These are phyloP conservation scores for Trametes cinnabarina DNA, from an alignment of 768 basidiomycete genomes.

Conservation along the genomic window DNA sequence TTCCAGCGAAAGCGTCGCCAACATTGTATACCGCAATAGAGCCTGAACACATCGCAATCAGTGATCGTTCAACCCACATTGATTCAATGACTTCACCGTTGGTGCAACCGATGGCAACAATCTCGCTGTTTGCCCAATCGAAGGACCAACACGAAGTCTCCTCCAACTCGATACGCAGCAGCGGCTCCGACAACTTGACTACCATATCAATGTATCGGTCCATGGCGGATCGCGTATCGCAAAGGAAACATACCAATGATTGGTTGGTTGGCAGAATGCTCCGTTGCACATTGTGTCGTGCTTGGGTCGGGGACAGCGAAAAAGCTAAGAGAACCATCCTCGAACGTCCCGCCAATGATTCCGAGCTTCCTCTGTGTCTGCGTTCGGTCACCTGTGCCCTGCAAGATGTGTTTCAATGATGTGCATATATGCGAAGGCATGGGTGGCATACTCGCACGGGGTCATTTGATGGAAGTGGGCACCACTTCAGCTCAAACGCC, in stretches of 20 bases:
- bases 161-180: slow-evolving; percentile 70
- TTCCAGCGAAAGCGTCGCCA: slow-evolving; percentile 22
- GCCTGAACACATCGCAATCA: slow-evolving; percentile 22
- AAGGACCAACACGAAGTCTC: slow-evolving; percentile 76
- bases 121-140: slow-evolving; percentile 88
- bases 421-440: no score
- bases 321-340: slow-evolving; percentile 81
- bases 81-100: no score
- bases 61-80: no score
- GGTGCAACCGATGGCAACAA: slow-evolving; percentile 79
- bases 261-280: slow-evolving; percentile 27
- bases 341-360: slow-evolving; percentile 78
- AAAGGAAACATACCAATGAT: slow-evolving; percentile 47
- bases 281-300: slow-evolving; percentile 34
- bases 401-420: no score
- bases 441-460: slow-evolving; percentile 37
- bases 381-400: not conserved
- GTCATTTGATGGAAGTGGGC: slow-evolving; percentile 84
- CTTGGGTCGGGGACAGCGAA: slow-evolving; percentile 78
- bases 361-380: slow-evolving; percentile 61
- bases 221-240: not conserved
- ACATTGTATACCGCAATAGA: slow-evolving; percentile 35
- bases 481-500: slow-evolving; percentile 86
- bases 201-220: not conserved
- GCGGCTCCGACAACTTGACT: slow-evolving; percentile 64